Evolutionary conservation across 352 stramenopile species (phyloP).

Genomic region (Pythium plurisporium): DNA sequence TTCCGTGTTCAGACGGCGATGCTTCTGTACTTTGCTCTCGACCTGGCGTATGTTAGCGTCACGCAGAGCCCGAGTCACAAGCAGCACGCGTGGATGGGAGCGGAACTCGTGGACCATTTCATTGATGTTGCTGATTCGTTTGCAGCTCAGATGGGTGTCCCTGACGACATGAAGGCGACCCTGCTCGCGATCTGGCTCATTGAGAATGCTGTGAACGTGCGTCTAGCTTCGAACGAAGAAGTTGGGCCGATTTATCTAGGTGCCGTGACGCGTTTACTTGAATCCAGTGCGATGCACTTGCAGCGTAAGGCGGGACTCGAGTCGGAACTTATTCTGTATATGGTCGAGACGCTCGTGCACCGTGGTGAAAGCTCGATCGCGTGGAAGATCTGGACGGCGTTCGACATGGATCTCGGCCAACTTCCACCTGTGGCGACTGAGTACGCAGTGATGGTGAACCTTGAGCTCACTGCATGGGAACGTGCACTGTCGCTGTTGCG

Average conservation of each 20-base stretch:
- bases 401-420: conserved; percentile 53
- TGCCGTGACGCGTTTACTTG: conserved; percentile 53
- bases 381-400: conserved; percentile 85
- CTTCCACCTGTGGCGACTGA: conserved; percentile 49
- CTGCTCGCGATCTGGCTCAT: conserved; percentile 75
- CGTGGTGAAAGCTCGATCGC: conserved; percentile 65
- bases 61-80: conserved; percentile 4
- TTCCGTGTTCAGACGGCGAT: conserved; percentile 71
- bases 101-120: conserved; percentile 60
- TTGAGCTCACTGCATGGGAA: conserved; percentile 76
- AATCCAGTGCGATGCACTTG: conserved; percentile 71
- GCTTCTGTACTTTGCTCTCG: conserved; percentile 77
- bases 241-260: conserved; percentile 58
- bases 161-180: conserved; percentile 80
- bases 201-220: conserved; percentile 75
- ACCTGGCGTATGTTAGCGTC: conserved; percentile 60
- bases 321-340: conserved; percentile 60
- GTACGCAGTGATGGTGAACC: conserved; percentile 68
- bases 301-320: conserved; percentile 75
- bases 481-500: conserved; percentile 59
- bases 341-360: conserved; percentile 76
- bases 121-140: conserved; percentile 60
- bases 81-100: conserved; percentile 39
- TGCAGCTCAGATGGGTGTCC: conserved; percentile 62
- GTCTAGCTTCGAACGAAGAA: conserved; percentile 55